Conservation (phyloP, 1,284 basidiomycete genomes). For the Rhodotorula sp. region DNA sequence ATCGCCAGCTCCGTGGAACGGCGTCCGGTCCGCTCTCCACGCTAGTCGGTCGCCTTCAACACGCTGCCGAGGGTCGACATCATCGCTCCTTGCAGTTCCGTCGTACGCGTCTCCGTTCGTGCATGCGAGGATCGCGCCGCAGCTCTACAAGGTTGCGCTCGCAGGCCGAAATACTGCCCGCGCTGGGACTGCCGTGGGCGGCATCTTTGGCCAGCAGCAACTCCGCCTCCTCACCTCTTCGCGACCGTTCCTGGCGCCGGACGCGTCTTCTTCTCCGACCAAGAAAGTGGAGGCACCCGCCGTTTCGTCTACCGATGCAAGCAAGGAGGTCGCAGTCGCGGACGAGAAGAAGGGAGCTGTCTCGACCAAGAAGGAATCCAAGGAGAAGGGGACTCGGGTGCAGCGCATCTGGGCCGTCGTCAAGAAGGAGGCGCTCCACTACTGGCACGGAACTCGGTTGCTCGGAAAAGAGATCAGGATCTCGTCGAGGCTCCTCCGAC, state of each 20-base stretch:
- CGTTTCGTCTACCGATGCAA: too few species aligned
- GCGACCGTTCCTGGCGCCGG: constrained; percentile 24
- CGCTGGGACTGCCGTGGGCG: background rate
- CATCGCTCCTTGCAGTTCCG: background rate
- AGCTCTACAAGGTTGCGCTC: background rate
- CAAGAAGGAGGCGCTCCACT: constrained; percentile 94
- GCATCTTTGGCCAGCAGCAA: constrained; percentile 7
- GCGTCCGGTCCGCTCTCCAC: background rate
- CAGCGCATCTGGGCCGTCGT: constrained; percentile 73
- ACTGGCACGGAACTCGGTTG: constrained; percentile 95
- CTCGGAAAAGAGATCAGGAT: constrained; percentile 93
- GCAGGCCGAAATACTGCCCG: background rate
- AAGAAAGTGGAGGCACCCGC: background rate
- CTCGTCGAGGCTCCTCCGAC: constrained; percentile 80
- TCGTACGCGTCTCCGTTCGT: constrained; percentile 18
- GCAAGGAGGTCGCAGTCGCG: constrained; percentile 16
- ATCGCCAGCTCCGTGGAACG: background rate
- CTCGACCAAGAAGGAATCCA: constrained; percentile 18
- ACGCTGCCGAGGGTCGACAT: background rate
- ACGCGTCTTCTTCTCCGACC: background rate
- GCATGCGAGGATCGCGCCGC: constrained; percentile 18
- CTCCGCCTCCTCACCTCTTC: constrained; percentile 26
- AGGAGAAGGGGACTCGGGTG: constrained; percentile 31
- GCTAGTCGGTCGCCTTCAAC: background rate
- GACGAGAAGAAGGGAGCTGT: constrained; percentile 33